A percentile compares a stretch with the other conserved stretches of the same genome.
These are phyloP conservation scores for Rhodamnia rubescens DNA, from an alignment of 345 rosid species.

Conservation along the genomic window DNA sequence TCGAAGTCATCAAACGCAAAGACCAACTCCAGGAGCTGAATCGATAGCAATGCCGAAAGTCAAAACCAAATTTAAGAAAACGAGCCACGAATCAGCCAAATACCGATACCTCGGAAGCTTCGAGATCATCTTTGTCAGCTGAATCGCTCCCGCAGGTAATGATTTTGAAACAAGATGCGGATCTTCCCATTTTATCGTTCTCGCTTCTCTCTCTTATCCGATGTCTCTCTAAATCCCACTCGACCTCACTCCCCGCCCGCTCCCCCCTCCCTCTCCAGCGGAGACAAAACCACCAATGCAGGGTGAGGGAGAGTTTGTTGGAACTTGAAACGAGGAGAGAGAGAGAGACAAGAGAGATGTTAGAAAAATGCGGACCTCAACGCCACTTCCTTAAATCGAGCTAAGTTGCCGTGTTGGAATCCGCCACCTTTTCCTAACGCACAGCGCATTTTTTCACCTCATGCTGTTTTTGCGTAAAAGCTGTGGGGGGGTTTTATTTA, in stretches of 20 bases:
- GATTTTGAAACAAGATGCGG: slow-evolving; percentile 68
- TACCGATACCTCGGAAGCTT: slow-evolving; percentile 28
- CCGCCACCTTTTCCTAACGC: slow-evolving; percentile 16
- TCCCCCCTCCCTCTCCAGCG: background rate
- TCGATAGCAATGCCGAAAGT: background rate
- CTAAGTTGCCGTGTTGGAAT: slow-evolving; percentile 10
- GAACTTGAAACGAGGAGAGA: slow-evolving; percentile 21
- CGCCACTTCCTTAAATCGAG: slow-evolving; percentile 14
- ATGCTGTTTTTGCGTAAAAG: background rate
- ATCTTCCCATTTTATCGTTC: slow-evolving; percentile 42
- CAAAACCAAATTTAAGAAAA: background rate
- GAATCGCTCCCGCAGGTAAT: slow-evolving; percentile 61
- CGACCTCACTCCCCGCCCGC: background rate
- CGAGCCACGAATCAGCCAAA: background rate
- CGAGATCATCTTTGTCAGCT: slow-evolving; percentile 30
- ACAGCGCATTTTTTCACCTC: background rate
- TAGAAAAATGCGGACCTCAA: slow-evolving; percentile 32
- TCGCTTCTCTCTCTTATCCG: background rate
- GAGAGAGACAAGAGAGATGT: background rate
- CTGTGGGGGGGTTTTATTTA: background rate
- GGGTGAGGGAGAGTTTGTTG: slow-evolving; percentile 20
- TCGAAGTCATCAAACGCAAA: background rate
- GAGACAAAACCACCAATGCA: slow-evolving; percentile 8
- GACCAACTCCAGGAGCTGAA: background rate
- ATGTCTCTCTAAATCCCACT: background rate